Evolutionary conservation across 768 basidiomycete species (phyloP), one percentile per base, ranked within the genome.

Genomic region (Lactarius deliciosus): DNA sequence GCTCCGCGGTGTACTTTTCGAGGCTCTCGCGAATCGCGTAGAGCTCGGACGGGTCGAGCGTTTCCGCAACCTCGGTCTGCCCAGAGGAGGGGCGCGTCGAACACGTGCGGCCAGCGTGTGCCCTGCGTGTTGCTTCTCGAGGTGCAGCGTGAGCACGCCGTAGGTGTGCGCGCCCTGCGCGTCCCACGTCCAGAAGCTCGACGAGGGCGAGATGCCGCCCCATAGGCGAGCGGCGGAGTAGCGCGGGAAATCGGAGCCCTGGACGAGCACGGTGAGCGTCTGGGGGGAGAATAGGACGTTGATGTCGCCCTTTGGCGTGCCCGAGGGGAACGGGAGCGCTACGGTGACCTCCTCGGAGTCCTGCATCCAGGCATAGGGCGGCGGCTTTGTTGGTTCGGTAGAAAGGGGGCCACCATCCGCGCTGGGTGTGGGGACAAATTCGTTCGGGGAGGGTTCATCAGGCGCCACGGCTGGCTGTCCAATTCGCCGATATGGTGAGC

Each of bases 111-210:
- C 96, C 96, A 99, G 71, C 87, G 86, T 36, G 89, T 90, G 7
- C 87, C 89, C 66, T n/a, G 90, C 87, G 75, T 94, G 83, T 68
- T 82, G 82, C 77, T 98, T 98, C 75, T 94, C 91, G 63, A 98
- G 80, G 73, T 97, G 90, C 22, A 98, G 76, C 0, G 91, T 87
- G 70, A 98, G 82, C 38, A 92, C 68, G 2, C 91, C 91, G 71
- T 84, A 87, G 15, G 84, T 73, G 64, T 82, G 82, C 59, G 87
- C 86, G 5, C 86, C 91, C 68, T 88, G 86, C 20, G 86, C 82
- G 71, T 97, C 94, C 85, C 90, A 96, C 5, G 93, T 96, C 95
- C 94, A 99, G 72, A 92, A 86, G 73, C 92, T 91, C n/a, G 89
- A 83, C 3, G 87, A 83, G 1, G 90, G 78, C 61, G 86, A 85